Evolutionary conservation across 192 early-diverging fungal genomes (phyloP), one percentile per base, ranked within the genome.

Genomic region (Podila verticillata): DNA sequence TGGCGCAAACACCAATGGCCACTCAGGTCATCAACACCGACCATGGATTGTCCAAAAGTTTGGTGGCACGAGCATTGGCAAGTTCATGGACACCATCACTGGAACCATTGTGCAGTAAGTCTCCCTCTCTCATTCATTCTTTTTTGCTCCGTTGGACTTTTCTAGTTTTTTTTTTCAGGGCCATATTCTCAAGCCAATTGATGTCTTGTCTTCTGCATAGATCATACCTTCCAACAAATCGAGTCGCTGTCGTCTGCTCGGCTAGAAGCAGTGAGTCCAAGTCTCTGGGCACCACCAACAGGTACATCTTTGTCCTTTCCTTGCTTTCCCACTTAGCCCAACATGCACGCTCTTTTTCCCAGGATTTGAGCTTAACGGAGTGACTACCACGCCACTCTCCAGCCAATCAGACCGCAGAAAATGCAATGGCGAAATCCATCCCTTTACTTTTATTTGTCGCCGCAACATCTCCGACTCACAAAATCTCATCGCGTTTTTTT

Each of bases 21-120:
- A 54, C 10, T 17, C 12, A 24, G 17, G 10, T 54, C 51, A n/a
- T 54, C 51, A 54, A 24, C 22, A 36, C 28, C 64, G 47, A 56
- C 90, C 89, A 47, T 91, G 89, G 84, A 66, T 92, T 61, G 92
- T 93, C 26, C 92, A 93, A 75, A 99, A 99, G 89, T 99, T 96
- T 90, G 98, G 98, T 74, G 97, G 98, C 35, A 99, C 98, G 35
- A 93, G 91, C 71, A 94, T 99, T 22, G 96, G 98, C 63, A 96
- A 93, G 82, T 93, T 91, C 73, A 48, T 92, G 22, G 86, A 92
- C 35, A 89, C 87, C 63, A 93, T 94, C 60, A 86, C 89, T 51
- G 85, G 85, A 57, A 85, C 84, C 67, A 96, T 99, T 75, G 90
- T 97, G 58, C 92, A 90, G 95, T 96, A 89, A 79, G 90, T 87